phyloP scores from a whole-genome alignment of 2,329 filamentous ascomycete genomes.

The Talaromyces funiculosus region DNA sequence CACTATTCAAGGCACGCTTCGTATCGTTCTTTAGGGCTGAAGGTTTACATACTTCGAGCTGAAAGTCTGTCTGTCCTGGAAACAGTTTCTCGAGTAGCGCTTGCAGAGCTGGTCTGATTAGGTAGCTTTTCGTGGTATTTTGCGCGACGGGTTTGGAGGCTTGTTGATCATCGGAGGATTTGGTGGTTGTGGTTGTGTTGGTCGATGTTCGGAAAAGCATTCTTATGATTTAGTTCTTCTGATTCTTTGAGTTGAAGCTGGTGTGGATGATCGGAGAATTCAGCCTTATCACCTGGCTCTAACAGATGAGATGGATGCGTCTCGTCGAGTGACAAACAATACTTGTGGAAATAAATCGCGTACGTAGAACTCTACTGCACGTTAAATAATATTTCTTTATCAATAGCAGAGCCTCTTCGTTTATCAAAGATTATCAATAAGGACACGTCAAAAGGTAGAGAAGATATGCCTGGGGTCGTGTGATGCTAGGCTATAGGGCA shows the following conservation, averaged over 20 bases:
- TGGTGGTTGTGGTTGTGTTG: not conserved
- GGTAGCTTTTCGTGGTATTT: slow-evolving; percentile 15
- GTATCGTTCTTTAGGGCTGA: not conserved
- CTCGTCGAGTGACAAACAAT: not conserved
- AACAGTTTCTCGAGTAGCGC: slow-evolving; percentile 19
- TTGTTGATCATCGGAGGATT: not conserved
- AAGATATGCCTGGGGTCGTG: slow-evolving; percentile 4
- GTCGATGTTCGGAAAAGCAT: not conserved
- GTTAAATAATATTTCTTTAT: not conserved
- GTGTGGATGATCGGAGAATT: not conserved
- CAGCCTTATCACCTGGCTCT: not conserved
- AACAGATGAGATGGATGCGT: not conserved
- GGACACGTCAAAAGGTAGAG: not conserved
- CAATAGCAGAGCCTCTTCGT: not conserved
- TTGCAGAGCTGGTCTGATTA: slow-evolving; percentile 18
- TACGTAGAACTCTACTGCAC: not conserved
- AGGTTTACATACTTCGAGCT: slow-evolving; percentile 18
- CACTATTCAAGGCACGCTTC: not conserved
- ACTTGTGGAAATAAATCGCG: not conserved
- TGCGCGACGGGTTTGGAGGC: slow-evolving; percentile 11
- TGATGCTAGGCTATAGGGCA: not conserved
- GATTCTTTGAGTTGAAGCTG: not conserved
- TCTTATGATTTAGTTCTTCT: not conserved
- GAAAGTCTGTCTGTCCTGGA: slow-evolving; percentile 16
- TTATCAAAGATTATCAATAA: not conserved